These are phyloP conservation scores for Bacidia rubella DNA, from an alignment of 495 filamentous ascomycete species.

Conservation along the genomic window DNA sequence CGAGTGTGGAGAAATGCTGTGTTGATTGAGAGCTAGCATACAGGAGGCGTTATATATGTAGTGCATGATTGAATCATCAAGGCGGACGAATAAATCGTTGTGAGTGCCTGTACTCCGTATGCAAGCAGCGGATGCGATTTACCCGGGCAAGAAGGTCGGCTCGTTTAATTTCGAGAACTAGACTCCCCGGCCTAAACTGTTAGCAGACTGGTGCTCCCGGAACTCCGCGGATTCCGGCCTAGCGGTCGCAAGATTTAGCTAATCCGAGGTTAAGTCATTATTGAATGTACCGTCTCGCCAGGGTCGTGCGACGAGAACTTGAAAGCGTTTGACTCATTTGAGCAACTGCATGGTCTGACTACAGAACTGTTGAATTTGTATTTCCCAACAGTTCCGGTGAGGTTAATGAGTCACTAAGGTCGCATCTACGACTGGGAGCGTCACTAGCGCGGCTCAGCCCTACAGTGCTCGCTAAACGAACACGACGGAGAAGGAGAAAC, in stretches of 20 bases:
- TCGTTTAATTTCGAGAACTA: neutral
- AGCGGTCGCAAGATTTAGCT: too few species aligned
- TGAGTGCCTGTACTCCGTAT: neutral
- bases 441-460: too few species aligned
- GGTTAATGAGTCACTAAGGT: too few species aligned
- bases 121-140: neutral
- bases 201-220: neutral
- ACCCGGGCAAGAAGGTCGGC: neutral
- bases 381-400: too few species aligned
- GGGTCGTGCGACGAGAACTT: too few species aligned
- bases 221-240: too few species aligned
- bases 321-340: too few species aligned
- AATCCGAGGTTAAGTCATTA: too few species aligned
- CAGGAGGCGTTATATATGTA: neutral
- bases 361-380: too few species aligned
- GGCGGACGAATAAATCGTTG: neutral
- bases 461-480: neutral
- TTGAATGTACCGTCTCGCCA: too few species aligned
- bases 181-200: neutral
- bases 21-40: neutral
- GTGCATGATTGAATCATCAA: neutral
- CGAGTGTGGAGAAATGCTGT: neutral
- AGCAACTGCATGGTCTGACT: too few species aligned
- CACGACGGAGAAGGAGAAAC: neutral
- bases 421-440: too few species aligned